phyloP scores from a whole-genome alignment of 1,139 yeast genomes.

The Suhomyces anneliseae region DNA sequence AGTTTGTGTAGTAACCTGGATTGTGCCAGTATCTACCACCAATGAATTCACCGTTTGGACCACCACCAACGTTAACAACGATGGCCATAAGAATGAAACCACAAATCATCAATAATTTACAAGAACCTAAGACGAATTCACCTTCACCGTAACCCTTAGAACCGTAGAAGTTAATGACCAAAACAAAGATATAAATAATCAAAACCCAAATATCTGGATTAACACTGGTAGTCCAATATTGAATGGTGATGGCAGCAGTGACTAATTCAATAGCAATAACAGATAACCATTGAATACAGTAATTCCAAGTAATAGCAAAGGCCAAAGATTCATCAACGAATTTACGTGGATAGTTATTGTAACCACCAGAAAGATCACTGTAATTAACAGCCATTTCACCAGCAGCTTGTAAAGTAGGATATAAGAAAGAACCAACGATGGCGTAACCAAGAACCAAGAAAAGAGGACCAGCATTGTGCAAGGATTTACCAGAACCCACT shows the following conservation, averaged over 20 bases:
- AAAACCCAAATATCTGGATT: constrained; percentile 33
- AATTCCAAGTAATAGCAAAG: constrained; percentile 45
- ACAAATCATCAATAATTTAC: constrained; percentile 22
- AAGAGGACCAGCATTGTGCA: constrained; percentile 38
- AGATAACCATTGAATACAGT: constrained; percentile 44
- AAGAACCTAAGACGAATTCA: constrained; percentile 29
- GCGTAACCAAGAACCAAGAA: constrained; percentile 37
- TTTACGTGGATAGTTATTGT: constrained; percentile 39
- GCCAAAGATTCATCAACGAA: constrained; percentile 40
- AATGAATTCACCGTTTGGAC: constrained; percentile 22
- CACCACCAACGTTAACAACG: constrained; percentile 31
- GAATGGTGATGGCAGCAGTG: constrained; percentile 38
- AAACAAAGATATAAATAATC: constrained; percentile 26
- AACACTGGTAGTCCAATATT: constrained; percentile 29
- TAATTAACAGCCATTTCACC: constrained; percentile 46
- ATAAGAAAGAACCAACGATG: constrained; percentile 40
- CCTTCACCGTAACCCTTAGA: constrained; percentile 37
- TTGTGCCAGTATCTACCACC: constrained; percentile 36
- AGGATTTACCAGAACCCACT: constrained; percentile 38
- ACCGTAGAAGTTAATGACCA: constrained; percentile 29
- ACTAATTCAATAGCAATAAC: constrained; percentile 44
- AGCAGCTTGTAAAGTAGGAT: constrained; percentile 43
- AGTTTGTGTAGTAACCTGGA: constrained; percentile 26
- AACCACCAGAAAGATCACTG: constrained; percentile 41
- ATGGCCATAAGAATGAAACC: constrained; percentile 35